phyloP scores from a whole-genome alignment of 371 early-diverging fungal species.

The Mucor plumbeus region DNA sequence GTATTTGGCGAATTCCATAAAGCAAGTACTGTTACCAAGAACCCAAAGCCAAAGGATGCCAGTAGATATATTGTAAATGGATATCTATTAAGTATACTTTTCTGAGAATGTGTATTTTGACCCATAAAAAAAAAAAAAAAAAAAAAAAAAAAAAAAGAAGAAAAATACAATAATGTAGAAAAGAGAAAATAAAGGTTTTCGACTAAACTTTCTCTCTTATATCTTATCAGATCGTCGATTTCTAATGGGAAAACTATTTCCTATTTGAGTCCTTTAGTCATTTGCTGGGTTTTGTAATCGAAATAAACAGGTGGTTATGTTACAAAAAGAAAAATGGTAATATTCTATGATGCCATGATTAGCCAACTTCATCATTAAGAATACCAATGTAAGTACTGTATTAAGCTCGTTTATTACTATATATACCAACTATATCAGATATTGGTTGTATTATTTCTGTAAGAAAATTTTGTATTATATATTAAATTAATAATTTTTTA shows the following conservation, averaged over 20 bases:
- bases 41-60: slow-evolving; percentile 24
- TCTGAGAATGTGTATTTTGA: background rate
- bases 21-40: slow-evolving; percentile 19
- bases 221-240: slow-evolving; percentile 9
- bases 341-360: background rate
- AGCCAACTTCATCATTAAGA: background rate
- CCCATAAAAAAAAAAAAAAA: background rate
- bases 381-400: too few species aligned
- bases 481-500: background rate
- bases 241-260: background rate
- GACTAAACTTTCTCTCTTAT: background rate
- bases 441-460: background rate
- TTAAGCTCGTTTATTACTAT: too few species aligned
- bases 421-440: too few species aligned
- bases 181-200: background rate
- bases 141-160: background rate
- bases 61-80: slow-evolving; percentile 12
- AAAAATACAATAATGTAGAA: background rate
- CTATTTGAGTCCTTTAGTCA: background rate
- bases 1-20: slow-evolving; percentile 23
- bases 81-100: background rate
- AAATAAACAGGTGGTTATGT: background rate
- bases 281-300: background rate
- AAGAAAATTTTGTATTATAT: background rate
- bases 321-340: background rate